A percentile compares a stretch with the other conserved stretches of the same genome.
Evolutionary conservation across 2,329 filamentous ascomycete species (phyloP).

Genomic region (Fusarium redolens): DNA sequence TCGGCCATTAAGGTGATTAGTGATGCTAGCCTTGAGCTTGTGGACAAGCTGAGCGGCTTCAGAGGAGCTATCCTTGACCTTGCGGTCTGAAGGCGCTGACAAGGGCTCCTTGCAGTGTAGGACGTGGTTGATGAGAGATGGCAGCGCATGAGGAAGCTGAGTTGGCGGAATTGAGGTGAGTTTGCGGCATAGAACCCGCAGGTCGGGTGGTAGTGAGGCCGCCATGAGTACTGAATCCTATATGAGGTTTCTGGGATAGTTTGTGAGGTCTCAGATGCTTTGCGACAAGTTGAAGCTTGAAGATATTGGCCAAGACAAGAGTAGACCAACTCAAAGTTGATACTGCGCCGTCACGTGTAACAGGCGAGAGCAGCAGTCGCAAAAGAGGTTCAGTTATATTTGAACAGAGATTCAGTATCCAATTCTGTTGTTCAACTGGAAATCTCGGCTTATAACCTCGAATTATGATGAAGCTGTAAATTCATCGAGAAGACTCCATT

Average conservation of each 20-base stretch:
- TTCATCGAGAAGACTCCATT: slow-evolving; percentile 9
- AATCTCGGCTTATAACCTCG: slow-evolving; percentile 8
- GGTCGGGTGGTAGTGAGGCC: slow-evolving; percentile 62
- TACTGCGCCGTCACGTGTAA: slow-evolving; percentile 7
- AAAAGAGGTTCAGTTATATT: background rate
- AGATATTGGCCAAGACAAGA: slow-evolving; percentile 9
- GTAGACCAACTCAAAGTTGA: slow-evolving; percentile 12
- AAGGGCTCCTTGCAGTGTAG: slow-evolving; percentile 69
- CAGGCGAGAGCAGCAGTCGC: background rate
- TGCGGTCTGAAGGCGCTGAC: slow-evolving; percentile 70
- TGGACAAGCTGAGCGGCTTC: slow-evolving; percentile 79
- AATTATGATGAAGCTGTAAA: slow-evolving; percentile 29
- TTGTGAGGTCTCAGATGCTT: slow-evolving; percentile 16
- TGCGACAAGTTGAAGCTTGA: slow-evolving; percentile 18
- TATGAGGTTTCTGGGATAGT: background rate
- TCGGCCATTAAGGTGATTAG: slow-evolving; percentile 81
- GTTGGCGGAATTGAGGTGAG: slow-evolving; percentile 77
- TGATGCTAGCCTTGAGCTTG: slow-evolving; percentile 83
- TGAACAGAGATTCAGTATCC: background rate
- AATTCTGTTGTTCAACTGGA: background rate
- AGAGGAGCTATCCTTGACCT: slow-evolving; percentile 69
- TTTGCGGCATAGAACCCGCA: slow-evolving; percentile 74
- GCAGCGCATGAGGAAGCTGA: slow-evolving; percentile 79
- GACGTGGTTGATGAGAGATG: slow-evolving; percentile 73
- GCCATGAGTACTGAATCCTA: slow-evolving; percentile 39